Evolutionary conservation across 495 filamentous ascomycete genomes (phyloP).

Genomic region (Xylaria cubensis): DNA sequence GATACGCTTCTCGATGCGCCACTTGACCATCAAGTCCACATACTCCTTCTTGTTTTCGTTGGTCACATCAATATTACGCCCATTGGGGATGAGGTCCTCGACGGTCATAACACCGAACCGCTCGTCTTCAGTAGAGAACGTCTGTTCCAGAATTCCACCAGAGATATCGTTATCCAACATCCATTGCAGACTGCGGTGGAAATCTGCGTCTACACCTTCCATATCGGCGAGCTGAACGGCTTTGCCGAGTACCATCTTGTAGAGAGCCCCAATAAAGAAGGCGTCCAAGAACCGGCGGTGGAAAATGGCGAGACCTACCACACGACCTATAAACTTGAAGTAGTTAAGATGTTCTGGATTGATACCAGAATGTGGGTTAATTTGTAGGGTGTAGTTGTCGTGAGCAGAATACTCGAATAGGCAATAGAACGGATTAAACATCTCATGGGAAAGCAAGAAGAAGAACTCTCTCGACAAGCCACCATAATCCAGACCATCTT

Average conservation of each 20-base stretch:
- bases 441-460: constrained; percentile 99
- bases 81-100: constrained; percentile 90
- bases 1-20: constrained; percentile 98
- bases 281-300: constrained; percentile 97
- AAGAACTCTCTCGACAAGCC: constrained; percentile 99
- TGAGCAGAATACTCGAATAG: constrained; percentile 99
- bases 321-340: constrained; percentile 99
- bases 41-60: constrained; percentile 97
- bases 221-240: constrained; percentile 91
- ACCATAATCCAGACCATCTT: constrained; percentile 97
- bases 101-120: constrained; percentile 92
- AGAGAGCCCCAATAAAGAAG: constrained; percentile 99
- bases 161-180: constrained; percentile 96
- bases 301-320: constrained; percentile 98
- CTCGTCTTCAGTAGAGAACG: constrained; percentile 96
- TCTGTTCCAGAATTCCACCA: constrained; percentile 86
- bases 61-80: constrained; percentile 90
- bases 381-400: constrained; percentile 99
- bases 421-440: constrained; percentile 99
- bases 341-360: constrained; percentile 99
- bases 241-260: constrained; percentile 99
- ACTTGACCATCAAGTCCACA: constrained; percentile 95
- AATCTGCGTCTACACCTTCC: constrained; percentile 98
- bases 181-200: constrained; percentile 95
- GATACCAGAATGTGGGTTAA: constrained; percentile 99